phyloP scores from a whole-genome alignment of 108 stramenopile species.

The Fragilariopsis cylindrus region DNA sequence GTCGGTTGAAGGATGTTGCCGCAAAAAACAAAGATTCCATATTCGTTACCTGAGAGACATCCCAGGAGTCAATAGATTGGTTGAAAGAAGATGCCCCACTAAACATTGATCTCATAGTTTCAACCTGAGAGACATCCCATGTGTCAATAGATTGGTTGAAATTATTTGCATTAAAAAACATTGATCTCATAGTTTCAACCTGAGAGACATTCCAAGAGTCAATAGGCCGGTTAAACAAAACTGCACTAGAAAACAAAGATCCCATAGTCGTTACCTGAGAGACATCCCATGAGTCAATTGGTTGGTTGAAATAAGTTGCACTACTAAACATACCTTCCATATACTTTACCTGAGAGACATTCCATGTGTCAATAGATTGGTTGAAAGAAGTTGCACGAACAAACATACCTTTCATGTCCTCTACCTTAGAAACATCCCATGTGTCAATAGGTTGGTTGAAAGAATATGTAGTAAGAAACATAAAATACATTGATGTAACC shows the following conservation, averaged over 20 bases:
- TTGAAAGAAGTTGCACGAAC: too few relatives aligned
- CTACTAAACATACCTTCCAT: slow-evolving; percentile 36
- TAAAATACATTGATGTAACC: slow-evolving; percentile 30
- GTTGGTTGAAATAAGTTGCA: slow-evolving; percentile 30
- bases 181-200: neutral
- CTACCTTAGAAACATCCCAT: too few relatives aligned
- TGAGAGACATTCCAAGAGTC: slow-evolving; percentile 38
- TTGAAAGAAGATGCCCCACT: too few relatives aligned
- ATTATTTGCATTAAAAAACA: slow-evolving; percentile 10
- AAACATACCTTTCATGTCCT: too few relatives aligned
- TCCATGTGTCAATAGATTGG: too few relatives aligned
- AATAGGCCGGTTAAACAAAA: slow-evolving; percentile 37
- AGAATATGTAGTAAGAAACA: too few relatives aligned
- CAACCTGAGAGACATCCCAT: slow-evolving; percentile 40
- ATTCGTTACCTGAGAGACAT: neutral
- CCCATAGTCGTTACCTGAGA: slow-evolving; percentile 18
- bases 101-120: too few relatives aligned
- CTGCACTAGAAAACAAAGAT: too few relatives aligned
- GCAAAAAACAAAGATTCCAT: slow-evolving; percentile 38
- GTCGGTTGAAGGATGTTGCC: slow-evolving; percentile 40
- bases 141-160: slow-evolving; percentile 30
- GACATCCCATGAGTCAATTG: slow-evolving; percentile 29
- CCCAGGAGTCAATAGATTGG: slow-evolving; percentile 25
- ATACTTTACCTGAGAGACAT: neutral
- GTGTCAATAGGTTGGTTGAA: too few relatives aligned